Percentiles rank a stretch among this genome's conserved stretches.
These are phyloP conservation scores for Fusarium mundagurra DNA, from an alignment of 2,329 filamentous ascomycete genomes.

Conservation along the genomic window DNA sequence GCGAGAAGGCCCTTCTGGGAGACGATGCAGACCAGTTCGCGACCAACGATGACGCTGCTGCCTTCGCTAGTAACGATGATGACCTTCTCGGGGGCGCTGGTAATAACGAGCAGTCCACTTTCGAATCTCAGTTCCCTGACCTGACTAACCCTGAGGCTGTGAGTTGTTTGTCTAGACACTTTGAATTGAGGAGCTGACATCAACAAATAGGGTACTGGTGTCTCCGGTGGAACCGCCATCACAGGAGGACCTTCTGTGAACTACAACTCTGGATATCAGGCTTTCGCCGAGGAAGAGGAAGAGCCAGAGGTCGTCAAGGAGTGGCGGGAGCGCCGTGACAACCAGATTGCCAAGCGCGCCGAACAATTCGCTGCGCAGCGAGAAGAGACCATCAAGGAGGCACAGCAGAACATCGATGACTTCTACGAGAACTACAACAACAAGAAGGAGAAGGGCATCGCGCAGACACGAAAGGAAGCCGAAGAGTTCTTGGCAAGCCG, in stretches of 20 bases:
- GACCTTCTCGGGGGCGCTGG: conserved; percentile 80
- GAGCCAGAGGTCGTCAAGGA: conserved; percentile 89
- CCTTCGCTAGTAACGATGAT: conserved; percentile 70
- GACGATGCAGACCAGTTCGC: conserved; percentile 94
- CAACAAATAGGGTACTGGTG: conserved; percentile 43
- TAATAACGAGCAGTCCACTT: conserved; percentile 63
- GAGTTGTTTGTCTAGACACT: conserved; percentile 28
- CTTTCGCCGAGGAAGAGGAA: conserved; percentile 73
- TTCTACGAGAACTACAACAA: conserved; percentile 99
- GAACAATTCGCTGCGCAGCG: conserved; percentile 86
- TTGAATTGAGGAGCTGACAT: conserved; percentile 12
- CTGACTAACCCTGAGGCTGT: conserved; percentile 60
- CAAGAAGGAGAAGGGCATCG: conserved; percentile 93
- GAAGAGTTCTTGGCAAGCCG: conserved; percentile 89
- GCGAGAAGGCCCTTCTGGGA: conserved; percentile 89
- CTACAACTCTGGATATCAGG: conserved; percentile 70
- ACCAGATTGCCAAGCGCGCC: conserved; percentile 82
- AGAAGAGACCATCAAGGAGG: conserved; percentile 85
- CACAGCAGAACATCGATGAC: conserved; percentile 94
- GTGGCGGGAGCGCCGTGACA: conserved; percentile 92
- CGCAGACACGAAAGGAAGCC: conserved; percentile 89
- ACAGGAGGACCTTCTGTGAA: conserved; percentile 76
- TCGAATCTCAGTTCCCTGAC: conserved; percentile 92
- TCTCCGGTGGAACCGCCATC: conserved; percentile 59
- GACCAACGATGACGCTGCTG: conserved; percentile 75